Evolutionary conservation across 768 basidiomycete genomes (phyloP).

Genomic region (Mycena polygramma): DNA sequence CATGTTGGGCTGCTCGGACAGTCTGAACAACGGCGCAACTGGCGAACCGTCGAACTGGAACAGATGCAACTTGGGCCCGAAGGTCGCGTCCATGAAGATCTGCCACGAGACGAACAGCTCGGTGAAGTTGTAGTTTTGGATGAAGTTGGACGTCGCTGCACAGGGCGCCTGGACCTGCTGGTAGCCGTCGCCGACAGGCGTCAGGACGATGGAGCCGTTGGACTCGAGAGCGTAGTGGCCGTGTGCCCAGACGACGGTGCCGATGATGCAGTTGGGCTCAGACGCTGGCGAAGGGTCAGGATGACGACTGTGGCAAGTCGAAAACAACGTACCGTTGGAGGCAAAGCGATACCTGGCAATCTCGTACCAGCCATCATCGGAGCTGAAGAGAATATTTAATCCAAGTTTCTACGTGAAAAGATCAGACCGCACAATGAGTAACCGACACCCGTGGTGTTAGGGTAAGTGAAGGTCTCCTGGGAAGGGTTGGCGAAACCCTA

Average conservation of each 20-base stretch:
- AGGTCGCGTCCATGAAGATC: slow-evolving; percentile 75
- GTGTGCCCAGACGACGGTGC: slow-evolving; percentile 91
- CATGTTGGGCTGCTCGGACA: slow-evolving; percentile 87
- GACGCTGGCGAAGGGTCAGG: slow-evolving; percentile 63
- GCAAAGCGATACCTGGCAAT: slow-evolving; percentile 91
- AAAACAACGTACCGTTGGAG: slow-evolving; percentile 77
- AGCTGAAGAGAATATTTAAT: slow-evolving; percentile 56
- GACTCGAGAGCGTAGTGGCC: slow-evolving; percentile 75
- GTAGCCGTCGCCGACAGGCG: slow-evolving; percentile 87
- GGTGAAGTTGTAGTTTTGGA: slow-evolving; percentile 85
- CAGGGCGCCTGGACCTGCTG: slow-evolving; percentile 97
- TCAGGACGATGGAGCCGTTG: slow-evolving; percentile 86
- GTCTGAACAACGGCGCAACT: slow-evolving; percentile 75
- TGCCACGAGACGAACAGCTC: slow-evolving; percentile 77
- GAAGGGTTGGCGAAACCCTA: slow-evolving; percentile 90
- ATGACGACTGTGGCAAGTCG: slow-evolving; percentile 10
- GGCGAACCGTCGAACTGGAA: slow-evolving; percentile 85
- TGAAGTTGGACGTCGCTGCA: slow-evolving; percentile 87
- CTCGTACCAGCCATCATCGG: slow-evolving; percentile 85
- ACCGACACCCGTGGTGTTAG: slow-evolving; percentile 86
- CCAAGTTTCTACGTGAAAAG: slow-evolving; percentile 9
- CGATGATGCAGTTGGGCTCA: slow-evolving; percentile 90
- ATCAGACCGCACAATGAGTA: slow-evolving; percentile 85
- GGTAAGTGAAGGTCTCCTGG: slow-evolving; percentile 87
- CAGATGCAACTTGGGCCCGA: slow-evolving; percentile 80